Conservation (phyloP, 139 green algal genomes). For the Chlamydomonas applanata region DNA sequence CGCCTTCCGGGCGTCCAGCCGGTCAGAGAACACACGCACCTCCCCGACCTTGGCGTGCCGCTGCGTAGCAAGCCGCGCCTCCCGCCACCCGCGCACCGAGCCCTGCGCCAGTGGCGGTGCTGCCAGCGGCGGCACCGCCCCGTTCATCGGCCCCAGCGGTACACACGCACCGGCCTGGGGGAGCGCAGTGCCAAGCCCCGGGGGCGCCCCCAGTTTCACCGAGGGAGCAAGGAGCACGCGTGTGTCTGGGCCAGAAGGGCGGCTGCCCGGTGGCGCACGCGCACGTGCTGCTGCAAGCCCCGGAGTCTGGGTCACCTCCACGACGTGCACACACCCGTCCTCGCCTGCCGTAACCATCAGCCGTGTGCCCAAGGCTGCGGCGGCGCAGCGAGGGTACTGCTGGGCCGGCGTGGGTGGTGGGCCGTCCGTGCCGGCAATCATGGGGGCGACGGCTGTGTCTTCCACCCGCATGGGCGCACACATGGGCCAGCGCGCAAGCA, state of each 20-base stretch:
- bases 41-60: neutral
- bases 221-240: no score
- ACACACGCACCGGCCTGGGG: neutral
- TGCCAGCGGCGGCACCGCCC: neutral
- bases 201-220: neutral
- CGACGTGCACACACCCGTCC: conserved; percentile 1
- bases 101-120: neutral
- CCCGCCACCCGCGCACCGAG: neutral
- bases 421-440: neutral
- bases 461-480: neutral
- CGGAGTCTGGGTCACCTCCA: neutral
- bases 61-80: neutral
- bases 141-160: neutral
- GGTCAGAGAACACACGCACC: neutral
- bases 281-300: neutral
- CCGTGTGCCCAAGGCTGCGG: neutral
- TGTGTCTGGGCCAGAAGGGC: no score
- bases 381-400: neutral
- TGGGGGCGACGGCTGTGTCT: neutral
- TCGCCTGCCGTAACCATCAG: neutral
- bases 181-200: neutral
- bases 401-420: neutral
- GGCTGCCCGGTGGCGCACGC: neutral
- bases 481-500: neutral
- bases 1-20: neutral